phyloP scores from a whole-genome alignment of 176 grass and related monocot genomes.

The Aegilops tauschii region DNA sequence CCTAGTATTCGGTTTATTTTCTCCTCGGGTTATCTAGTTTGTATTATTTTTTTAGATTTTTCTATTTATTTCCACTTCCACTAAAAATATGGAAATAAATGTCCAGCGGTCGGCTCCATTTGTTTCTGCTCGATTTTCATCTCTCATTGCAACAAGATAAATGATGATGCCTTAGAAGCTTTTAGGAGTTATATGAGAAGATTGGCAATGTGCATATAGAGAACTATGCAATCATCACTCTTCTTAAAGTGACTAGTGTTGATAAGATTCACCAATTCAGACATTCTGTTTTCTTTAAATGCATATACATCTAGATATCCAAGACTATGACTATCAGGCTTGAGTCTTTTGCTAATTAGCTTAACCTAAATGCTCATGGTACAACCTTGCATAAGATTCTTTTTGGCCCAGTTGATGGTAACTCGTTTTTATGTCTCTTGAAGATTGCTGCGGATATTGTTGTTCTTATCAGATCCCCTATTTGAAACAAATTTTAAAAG shows the following conservation, averaged over 20 bases:
- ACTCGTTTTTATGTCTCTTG: not conserved
- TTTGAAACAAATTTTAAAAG: not conserved
- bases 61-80: too few species aligned
- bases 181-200: too few species aligned
- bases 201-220: too few species aligned
- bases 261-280: not conserved
- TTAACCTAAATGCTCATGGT: not conserved
- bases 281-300: not conserved
- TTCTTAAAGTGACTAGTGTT: not conserved
- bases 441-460: not conserved
- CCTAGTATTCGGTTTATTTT: too few species aligned
- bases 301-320: not conserved
- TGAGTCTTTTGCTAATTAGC: not conserved
- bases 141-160: not conserved
- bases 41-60: too few species aligned
- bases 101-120: too few species aligned
- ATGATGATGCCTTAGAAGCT: too few species aligned
- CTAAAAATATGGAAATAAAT: too few species aligned
- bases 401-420: too few species aligned
- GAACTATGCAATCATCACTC: not conserved
- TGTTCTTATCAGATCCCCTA: not conserved
- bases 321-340: not conserved
- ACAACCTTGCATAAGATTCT: too few species aligned
- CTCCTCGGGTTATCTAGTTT: too few species aligned
- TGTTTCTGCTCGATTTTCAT: too few species aligned